Evolutionary conservation across 495 filamentous ascomycete genomes (phyloP).

Genomic region (Trichocladium uniseriatum): DNA sequence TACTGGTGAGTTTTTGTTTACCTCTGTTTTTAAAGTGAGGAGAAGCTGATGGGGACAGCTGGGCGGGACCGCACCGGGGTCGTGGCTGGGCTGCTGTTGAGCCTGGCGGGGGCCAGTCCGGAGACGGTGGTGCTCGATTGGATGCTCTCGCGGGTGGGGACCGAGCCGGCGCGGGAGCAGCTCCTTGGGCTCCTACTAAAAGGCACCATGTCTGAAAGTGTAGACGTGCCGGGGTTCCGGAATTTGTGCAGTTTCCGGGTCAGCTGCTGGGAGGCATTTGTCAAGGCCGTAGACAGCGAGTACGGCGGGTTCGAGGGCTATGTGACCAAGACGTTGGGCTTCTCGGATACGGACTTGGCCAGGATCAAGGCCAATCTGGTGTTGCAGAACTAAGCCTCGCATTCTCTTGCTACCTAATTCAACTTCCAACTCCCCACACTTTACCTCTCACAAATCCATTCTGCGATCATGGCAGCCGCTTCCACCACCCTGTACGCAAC

Average conservation of each 20-base stretch:
- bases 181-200: slow-evolving; percentile 31
- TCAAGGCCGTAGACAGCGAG: slow-evolving; percentile 24
- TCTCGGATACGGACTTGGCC: slow-evolving; percentile 31
- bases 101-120: slow-evolving; percentile 39
- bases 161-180: slow-evolving; percentile 35
- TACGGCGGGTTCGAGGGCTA: slow-evolving; percentile 39
- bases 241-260: slow-evolving; percentile 31
- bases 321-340: slow-evolving; percentile 30
- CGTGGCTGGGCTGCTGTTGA: slow-evolving; percentile 46
- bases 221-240: slow-evolving; percentile 31
- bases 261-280: slow-evolving; percentile 34
- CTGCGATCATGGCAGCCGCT: too few species aligned
- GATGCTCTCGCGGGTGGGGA: slow-evolving; percentile 38
- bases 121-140: slow-evolving; percentile 46
- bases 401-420: too few species aligned
- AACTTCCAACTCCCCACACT: too few species aligned
- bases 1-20: slow-evolving; percentile 37
- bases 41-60: slow-evolving; percentile 26
- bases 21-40: neutral
- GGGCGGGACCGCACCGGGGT: slow-evolving; percentile 60
- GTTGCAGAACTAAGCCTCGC: neutral
- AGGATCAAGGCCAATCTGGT: slow-evolving; percentile 36
- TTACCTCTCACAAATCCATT: too few species aligned
- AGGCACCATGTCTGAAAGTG: slow-evolving; percentile 21
- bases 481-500: too few species aligned